Evolutionary conservation across 2,329 filamentous ascomycete species (phyloP).

Genomic region (Xylariomycetidae sp.): DNA sequence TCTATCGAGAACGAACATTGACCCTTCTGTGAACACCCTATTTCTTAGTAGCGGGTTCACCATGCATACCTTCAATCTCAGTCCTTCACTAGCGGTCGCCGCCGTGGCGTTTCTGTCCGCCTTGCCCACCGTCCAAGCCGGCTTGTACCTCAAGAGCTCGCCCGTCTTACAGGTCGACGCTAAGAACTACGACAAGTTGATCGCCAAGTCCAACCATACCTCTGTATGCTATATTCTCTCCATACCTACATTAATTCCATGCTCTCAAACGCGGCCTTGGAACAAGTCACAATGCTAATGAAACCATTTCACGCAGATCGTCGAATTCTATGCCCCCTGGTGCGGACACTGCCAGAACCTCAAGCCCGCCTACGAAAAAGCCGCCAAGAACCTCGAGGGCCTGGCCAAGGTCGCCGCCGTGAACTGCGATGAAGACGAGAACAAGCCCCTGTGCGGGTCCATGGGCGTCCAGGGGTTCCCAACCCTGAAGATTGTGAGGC

Average conservation of each 20-base stretch:
- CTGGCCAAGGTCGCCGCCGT: conserved; percentile 91
- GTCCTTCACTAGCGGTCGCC: conserved; percentile 48
- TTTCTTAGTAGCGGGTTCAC: no score
- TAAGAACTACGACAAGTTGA: conserved; percentile 75
- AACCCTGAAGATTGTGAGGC: conserved; percentile 88
- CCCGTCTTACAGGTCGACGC: conserved; percentile 78
- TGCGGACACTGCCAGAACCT: conserved; percentile 96
- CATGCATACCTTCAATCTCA: conserved; percentile 47
- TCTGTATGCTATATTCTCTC: conserved; percentile 55
- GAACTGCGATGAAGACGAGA: conserved; percentile 89
- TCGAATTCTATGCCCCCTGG: conserved; percentile 96
- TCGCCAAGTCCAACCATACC: conserved; percentile 86
- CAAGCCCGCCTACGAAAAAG: conserved; percentile 93
- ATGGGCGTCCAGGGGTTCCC: conserved; percentile 94
- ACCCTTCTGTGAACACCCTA: no score
- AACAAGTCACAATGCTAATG: conserved; percentile 4
- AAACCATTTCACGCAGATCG: conserved; percentile 37
- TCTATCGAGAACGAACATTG: no score
- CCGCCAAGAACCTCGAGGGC: conserved; percentile 81
- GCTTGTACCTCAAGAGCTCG: conserved; percentile 81
- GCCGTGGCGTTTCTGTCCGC: conserved; percentile 61
- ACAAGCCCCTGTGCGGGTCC: conserved; percentile 79
- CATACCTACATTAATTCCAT: not conserved
- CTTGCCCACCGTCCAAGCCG: conserved; percentile 61
- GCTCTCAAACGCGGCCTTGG: no score